Base-by-base conservation (phyloP, 1,284 basidiomycete genomes). In the Moesziomyces antarcticus region DNA sequence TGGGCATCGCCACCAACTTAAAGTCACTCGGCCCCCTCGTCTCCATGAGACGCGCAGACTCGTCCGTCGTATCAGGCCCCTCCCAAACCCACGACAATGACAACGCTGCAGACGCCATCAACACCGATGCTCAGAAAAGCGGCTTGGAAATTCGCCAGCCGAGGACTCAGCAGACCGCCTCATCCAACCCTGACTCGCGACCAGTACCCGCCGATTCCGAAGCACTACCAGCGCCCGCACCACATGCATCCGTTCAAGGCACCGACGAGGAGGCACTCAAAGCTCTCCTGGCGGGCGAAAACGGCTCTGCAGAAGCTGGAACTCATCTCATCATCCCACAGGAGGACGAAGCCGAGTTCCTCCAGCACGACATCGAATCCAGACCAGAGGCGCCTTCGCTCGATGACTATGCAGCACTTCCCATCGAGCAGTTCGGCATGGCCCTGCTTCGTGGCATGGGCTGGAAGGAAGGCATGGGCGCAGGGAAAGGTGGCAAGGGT, bases 361-460 rank as follows among this genome's bases (percentile, higher is more conserved):
- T 80, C 11, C 70, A 68, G 35, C 46, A 67, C 45, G 82, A 84
- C 47, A 75, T 79, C 30, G 73, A 75, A 45, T 68, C 75, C 5
- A 54, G 80, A 16, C 82, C 82, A 1, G 82, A 83, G 20, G 79
- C 79, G 20, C 82, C 93, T 0, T 90, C 91, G 0, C 85, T 93
- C 11, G 90, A 92, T 0, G 96, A 96, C 85, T 99, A 99, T 82
- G 89, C 89, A 30, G 91, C 93, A 3, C 89, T 97, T 0, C 96
- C 96, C 0, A 90, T 99, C 21, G 91, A 92, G 9, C 92, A 93
- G 57, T 99, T 99, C 76, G 96, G 97, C 11, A 90, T 92, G 6
- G 96, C 96, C 6, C 88, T 99, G 80, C 87, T 97, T 7, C 89
- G 95, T 45, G 96, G 96, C 0, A 98, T 99, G 96, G 96, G 95